These are phyloP conservation scores for Penicillium fimorum DNA, from an alignment of 495 filamentous ascomycete species.

Conservation along the genomic window DNA sequence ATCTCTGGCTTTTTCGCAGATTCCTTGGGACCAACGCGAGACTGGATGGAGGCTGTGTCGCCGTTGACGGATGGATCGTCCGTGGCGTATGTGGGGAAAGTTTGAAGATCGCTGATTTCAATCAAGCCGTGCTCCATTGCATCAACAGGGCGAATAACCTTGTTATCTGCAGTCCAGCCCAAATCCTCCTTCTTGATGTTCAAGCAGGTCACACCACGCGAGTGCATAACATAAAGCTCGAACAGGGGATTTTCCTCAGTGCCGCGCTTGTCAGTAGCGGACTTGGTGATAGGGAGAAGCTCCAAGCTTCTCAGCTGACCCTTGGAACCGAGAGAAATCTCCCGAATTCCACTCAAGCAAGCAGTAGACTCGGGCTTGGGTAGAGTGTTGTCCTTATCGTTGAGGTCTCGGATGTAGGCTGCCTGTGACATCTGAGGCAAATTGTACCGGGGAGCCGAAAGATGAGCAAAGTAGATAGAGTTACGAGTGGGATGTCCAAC, in stretches of 20 bases:
- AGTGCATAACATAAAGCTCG: conserved; percentile 96
- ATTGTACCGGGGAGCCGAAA: conserved; percentile 89
- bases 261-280: conserved; percentile 35
- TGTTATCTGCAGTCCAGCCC: conserved; percentile 84
- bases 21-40: conserved; percentile 37
- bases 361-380: conserved; percentile 89
- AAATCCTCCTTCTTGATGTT: conserved; percentile 82
- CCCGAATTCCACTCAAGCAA: conserved; percentile 90
- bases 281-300: conserved; percentile 65
- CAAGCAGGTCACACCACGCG: conserved; percentile 85
- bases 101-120: conserved; percentile 51
- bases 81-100: conserved; percentile 38
- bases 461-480: conserved; percentile 92
- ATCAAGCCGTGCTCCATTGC: conserved; percentile 65
- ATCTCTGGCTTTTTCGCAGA: conserved; percentile 37
- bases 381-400: conserved; percentile 66
- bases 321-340: conserved; percentile 87
- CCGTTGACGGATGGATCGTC: conserved; percentile 54
- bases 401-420: conserved; percentile 73
- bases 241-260: conserved; percentile 67
- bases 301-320: conserved; percentile 87
- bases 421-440: conserved; percentile 79
- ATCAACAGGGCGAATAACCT: conserved; percentile 72
- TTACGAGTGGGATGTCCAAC: conserved; percentile 96
- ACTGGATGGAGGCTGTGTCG: conserved; percentile 39